phyloP scores from a whole-genome alignment of 495 filamentous ascomycete species.

The Mytilinidion resinicola region DNA sequence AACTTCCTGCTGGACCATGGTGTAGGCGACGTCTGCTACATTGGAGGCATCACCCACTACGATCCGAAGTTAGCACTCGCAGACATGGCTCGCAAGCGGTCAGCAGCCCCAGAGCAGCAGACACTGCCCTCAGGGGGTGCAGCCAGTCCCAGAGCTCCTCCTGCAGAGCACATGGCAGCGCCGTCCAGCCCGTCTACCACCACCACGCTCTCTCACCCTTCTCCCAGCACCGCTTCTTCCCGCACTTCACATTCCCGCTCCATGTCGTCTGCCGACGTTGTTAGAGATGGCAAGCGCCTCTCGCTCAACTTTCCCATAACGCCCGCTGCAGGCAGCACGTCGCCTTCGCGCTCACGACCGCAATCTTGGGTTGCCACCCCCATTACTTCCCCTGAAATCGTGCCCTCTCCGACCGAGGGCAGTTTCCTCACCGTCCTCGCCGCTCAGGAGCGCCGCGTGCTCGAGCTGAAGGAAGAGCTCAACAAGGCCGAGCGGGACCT shows the following conservation, averaged over 20 bases:
- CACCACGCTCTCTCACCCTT: slow-evolving; percentile 8
- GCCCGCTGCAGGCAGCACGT: slow-evolving; percentile 24
- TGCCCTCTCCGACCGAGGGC: slow-evolving; percentile 56
- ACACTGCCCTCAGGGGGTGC: slow-evolving; percentile 14
- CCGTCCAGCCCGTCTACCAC: slow-evolving; percentile 7
- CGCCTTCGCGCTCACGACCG: slow-evolving; percentile 24
- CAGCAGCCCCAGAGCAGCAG: slow-evolving; percentile 5
- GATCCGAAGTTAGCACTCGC: background rate
- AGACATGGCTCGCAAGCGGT: slow-evolving; percentile 15
- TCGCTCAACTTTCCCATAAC: slow-evolving; percentile 74
- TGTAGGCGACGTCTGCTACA: slow-evolving; percentile 13
- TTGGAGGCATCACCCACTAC: background rate
- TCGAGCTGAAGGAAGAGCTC: slow-evolving; percentile 88
- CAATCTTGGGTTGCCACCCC: slow-evolving; percentile 25
- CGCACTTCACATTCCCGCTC: slow-evolving; percentile 17
- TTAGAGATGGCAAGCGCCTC: slow-evolving; percentile 63
- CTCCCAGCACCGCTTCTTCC: background rate
- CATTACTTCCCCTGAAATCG: slow-evolving; percentile 45
- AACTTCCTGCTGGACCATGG: slow-evolving; percentile 10
- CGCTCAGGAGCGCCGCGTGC: slow-evolving; percentile 83
- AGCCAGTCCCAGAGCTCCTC: slow-evolving; percentile 2
- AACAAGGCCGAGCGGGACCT: slow-evolving; percentile 72
- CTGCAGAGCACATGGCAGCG: background rate
- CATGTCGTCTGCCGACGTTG: slow-evolving; percentile 30
- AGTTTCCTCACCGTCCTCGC: slow-evolving; percentile 82